phyloP scores from a whole-genome alignment of 192 early-diverging fungal genomes.

The Podila epicladia region DNA sequence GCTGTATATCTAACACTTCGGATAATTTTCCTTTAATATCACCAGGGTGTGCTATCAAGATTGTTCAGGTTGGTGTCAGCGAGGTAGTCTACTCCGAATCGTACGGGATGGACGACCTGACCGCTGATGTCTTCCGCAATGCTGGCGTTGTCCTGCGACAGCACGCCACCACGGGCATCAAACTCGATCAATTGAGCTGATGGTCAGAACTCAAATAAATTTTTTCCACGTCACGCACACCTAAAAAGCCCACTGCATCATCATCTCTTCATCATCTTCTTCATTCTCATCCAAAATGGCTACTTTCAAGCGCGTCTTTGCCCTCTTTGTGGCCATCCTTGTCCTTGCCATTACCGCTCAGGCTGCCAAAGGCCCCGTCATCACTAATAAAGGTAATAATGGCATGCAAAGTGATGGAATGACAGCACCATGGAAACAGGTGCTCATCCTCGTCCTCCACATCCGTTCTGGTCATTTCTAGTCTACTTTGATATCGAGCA shows the following conservation, averaged over 20 bases:
- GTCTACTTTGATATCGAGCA: slow-evolving; percentile 93
- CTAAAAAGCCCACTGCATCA: background rate
- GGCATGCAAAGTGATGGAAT: too few relatives aligned
- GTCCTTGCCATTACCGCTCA: slow-evolving; percentile 27
- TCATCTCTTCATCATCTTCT: slow-evolving; percentile 12
- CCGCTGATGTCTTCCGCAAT: slow-evolving; percentile 81
- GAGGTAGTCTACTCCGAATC: slow-evolving; percentile 93
- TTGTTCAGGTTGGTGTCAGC: slow-evolving; percentile 92
- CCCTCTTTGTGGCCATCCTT: slow-evolving; percentile 22
- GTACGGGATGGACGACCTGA: slow-evolving; percentile 95
- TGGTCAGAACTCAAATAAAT: slow-evolving; percentile 4
- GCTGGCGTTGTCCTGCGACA: slow-evolving; percentile 85
- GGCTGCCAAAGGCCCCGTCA: slow-evolving; percentile 69
- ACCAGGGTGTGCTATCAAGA: slow-evolving; percentile 94
- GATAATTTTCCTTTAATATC: slow-evolving; percentile 28
- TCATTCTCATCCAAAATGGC: slow-evolving; percentile 15
- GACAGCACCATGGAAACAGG: too few relatives aligned
- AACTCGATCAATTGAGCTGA: slow-evolving; percentile 30
- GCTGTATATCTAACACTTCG: background rate
- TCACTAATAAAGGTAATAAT: slow-evolving; percentile 71
- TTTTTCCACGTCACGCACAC: background rate
- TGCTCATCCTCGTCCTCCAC: too few relatives aligned
- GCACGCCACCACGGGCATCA: slow-evolving; percentile 68
- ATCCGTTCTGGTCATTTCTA: background rate
- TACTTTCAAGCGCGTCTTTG: slow-evolving; percentile 40